Percentiles rank a stretch among this genome's conserved stretches.
Conservation (phyloP, 2,329 filamentous ascomycete species). For the Alternaria triticina region DNA sequence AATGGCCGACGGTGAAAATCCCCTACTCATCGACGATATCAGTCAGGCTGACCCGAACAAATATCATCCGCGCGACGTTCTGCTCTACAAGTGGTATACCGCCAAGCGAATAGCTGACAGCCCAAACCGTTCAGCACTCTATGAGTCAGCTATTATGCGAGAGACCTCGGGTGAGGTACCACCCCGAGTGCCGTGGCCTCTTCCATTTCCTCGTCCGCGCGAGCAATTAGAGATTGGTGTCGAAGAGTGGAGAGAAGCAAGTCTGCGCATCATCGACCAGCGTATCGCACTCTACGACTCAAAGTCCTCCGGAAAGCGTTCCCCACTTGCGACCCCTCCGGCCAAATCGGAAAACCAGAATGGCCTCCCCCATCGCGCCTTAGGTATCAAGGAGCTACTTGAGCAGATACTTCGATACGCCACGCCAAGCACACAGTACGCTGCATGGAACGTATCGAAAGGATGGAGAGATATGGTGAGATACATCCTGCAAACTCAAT, state of each 20-base stretch:
- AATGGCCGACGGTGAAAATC: background rate
- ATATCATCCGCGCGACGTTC: background rate
- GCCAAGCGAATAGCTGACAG: background rate
- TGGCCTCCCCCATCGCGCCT: background rate
- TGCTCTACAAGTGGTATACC: background rate
- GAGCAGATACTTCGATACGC: background rate
- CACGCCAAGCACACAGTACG: background rate
- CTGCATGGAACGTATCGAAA: background rate
- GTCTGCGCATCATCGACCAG: background rate
- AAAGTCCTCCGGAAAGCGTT: background rate
- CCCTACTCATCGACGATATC: background rate
- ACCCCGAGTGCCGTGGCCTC: background rate
- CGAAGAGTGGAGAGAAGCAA: background rate
- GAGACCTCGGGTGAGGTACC: background rate
- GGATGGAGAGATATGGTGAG: background rate
- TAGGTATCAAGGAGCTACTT: background rate
- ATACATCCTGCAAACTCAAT: background rate
- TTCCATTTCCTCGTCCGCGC: background rate
- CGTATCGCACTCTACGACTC: background rate
- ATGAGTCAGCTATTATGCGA: background rate
- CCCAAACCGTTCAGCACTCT: background rate
- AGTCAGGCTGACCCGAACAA: background rate
- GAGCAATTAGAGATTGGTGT: background rate
- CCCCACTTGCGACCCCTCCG: background rate
- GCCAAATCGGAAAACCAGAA: rapidly evolving